phyloP scores from a whole-genome alignment of 169 alveolate species.

The Plasmodium coatneyi region DNA sequence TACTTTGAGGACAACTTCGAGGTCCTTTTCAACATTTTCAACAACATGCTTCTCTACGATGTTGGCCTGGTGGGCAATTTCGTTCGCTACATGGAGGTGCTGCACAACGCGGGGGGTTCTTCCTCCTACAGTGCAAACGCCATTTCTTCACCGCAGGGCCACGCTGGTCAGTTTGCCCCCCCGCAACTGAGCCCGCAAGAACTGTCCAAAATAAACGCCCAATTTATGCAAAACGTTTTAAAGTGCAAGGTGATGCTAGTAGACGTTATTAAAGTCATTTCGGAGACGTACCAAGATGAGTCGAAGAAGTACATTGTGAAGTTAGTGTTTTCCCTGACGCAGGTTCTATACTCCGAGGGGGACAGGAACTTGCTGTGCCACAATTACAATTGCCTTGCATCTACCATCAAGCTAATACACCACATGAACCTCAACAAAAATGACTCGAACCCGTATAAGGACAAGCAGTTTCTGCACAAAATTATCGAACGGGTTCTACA shows the following conservation, averaged over 20 bases:
- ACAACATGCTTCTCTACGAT: conserved; percentile 25
- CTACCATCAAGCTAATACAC: conserved; percentile 44
- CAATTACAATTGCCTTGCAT: conserved; percentile 53
- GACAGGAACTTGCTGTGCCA: conserved; percentile 35
- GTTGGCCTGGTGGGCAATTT: background rate
- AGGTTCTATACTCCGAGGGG: conserved; percentile 16
- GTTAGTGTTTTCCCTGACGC: conserved; percentile 10
- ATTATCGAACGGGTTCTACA: conserved; percentile 50
- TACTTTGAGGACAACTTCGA: conserved; percentile 68
- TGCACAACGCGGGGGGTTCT: background rate
- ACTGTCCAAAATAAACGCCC: background rate
- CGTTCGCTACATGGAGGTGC: background rate
- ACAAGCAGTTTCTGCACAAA: conserved; percentile 19
- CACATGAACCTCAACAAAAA: conserved; percentile 47
- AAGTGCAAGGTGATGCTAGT: conserved; percentile 38
- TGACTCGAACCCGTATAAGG: conserved; percentile 47
- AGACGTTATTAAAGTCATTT: conserved; percentile 28
- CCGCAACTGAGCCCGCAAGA: background rate
- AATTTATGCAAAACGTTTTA: conserved; percentile 14
- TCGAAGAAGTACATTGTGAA: conserved; percentile 41
- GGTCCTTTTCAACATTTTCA: conserved; percentile 24
- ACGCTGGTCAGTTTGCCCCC: background rate
- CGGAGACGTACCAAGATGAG: conserved; percentile 57
- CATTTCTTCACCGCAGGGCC: background rate
- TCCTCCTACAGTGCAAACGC: background rate